phyloP scores from a whole-genome alignment of 768 basidiomycete genomes.

The Leccinellum luteum region DNA sequence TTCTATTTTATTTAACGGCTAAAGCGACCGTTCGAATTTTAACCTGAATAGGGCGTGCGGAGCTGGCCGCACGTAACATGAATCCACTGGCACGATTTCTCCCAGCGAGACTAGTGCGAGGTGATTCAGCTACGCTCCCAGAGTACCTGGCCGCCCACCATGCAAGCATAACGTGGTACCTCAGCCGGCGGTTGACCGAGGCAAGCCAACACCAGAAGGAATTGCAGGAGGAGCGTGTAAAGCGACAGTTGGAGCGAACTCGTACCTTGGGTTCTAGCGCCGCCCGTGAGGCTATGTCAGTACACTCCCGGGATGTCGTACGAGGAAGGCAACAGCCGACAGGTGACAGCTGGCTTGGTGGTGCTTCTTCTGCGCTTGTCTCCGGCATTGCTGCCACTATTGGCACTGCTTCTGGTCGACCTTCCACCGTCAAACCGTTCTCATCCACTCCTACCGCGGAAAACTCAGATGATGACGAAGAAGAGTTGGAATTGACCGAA shows the following conservation, averaged over 20 bases:
- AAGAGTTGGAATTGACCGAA: slow-evolving; percentile 77
- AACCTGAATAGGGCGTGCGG: slow-evolving; percentile 53
- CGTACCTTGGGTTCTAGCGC: slow-evolving; percentile 82
- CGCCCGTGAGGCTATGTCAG: slow-evolving; percentile 55
- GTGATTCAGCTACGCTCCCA: slow-evolving; percentile 48
- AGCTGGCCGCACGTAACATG: slow-evolving; percentile 60
- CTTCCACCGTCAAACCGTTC: slow-evolving; percentile 26
- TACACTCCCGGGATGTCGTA: slow-evolving; percentile 34
- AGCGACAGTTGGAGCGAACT: slow-evolving; percentile 81
- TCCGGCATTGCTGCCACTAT: slow-evolving; percentile 60
- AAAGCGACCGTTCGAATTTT: slow-evolving; percentile 19
- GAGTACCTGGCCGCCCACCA: slow-evolving; percentile 87
- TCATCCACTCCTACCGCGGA: slow-evolving; percentile 35
- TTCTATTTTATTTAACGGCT: slow-evolving; percentile 10
- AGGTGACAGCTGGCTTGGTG: slow-evolving; percentile 59
- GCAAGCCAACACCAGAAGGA: slow-evolving; percentile 78
- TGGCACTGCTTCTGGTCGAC: slow-evolving; percentile 41
- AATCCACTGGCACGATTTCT: slow-evolving; percentile 70
- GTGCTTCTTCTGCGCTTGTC: slow-evolving; percentile 51
- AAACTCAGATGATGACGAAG: slow-evolving; percentile 63
- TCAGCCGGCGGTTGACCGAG: slow-evolving; percentile 76
- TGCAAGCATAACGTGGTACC: slow-evolving; percentile 88
- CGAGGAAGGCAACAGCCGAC: slow-evolving; percentile 17
- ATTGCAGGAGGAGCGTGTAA: slow-evolving; percentile 92
- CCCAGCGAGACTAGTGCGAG: slow-evolving; percentile 64